Conservation (phyloP, 2,329 filamentous ascomycete genomes). For the Aspergillus awamori region DNA sequence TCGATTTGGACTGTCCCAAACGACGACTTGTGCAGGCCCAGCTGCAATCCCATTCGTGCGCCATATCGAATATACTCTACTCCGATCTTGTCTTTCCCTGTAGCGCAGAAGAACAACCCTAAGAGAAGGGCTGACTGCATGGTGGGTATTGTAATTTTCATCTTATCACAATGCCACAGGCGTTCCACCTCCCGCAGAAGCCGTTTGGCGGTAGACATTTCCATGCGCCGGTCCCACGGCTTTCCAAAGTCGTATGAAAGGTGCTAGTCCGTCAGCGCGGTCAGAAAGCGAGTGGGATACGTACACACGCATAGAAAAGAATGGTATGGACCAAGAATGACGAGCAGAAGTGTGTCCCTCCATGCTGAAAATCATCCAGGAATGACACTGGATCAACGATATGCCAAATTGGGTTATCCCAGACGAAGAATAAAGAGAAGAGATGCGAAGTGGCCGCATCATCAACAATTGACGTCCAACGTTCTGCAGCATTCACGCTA, state of each 20-base stretch:
- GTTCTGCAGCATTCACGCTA: background rate
- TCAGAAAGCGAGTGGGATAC: background rate
- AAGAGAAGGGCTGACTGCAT: conserved; percentile 2
- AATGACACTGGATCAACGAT: background rate
- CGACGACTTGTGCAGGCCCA: background rate
- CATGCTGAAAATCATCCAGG: conserved; percentile 3
- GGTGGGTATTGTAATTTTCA: background rate
- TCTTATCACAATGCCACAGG: conserved; percentile 4
- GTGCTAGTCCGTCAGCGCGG: background rate
- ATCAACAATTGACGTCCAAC: background rate
- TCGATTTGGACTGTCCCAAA: background rate
- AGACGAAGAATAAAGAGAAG: conserved; percentile 7
- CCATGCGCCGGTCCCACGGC: conserved; percentile 5
- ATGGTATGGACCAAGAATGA: conserved; percentile 3
- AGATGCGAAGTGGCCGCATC: conserved; percentile 1
- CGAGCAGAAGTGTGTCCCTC: conserved; percentile 2
- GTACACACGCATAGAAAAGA: conserved; percentile 9
- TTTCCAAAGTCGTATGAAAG: conserved; percentile 5
- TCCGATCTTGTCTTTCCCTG: conserved; percentile 5
- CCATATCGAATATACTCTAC: conserved; percentile 3
- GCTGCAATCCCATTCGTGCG: conserved; percentile 1
- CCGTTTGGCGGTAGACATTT: conserved; percentile 2
- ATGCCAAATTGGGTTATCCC: conserved; percentile 7
- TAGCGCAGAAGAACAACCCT: conserved; percentile 1
- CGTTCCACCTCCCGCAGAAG: background rate